Base-by-base conservation (phyloP, 148 eudicot species). In the Nyssa sinensis region DNA sequence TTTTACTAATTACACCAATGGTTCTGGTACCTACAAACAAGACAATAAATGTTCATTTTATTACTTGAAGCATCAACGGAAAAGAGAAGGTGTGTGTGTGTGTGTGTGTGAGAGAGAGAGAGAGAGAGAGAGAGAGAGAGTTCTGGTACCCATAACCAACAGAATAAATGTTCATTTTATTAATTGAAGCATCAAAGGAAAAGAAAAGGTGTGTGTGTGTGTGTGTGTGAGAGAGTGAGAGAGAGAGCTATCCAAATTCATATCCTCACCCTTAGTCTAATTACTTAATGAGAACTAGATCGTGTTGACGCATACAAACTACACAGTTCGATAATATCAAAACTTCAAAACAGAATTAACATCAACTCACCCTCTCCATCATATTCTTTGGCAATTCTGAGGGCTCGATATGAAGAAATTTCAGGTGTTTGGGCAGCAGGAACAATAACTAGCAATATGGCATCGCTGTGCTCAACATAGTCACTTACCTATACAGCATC, bases 361-460 rank as follows among this genome's bases (percentile, higher is more conserved):
- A 58, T 53, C 71, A 78, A 80, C 87, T 74, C 71, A 91, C 99
- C 86, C 73, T 95, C 99, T 23, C 91, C 84, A 79, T 95, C 99
- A 76, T 86, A 79, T 81, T 95, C 99, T 84, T 93, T 95, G 0
- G 94, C 97, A 68, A 90, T 79, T 89, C 99, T 90, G 73, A 95
- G 87, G n/a, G 91, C 97, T 81, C 81, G 93, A 21, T 84, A 86
- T 62, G 97, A 85, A 55, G 97, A 85, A 71, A 95, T 82, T 77
- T 95, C 99, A 27, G 96, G 97, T 25, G 97, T 89, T 77, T 85
- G 93, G 59, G 91, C 64, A 74, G 99, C 99, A 57, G 99, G 94
- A 76, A 95, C 88, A 59, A 95, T 77, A 78, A 95, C 91, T 80
- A 95, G 82, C 81, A 95, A 87, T 73, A 95, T 89, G 32, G 99